Conservation (phyloP, 2,329 filamentous ascomycete species). For the Claviceps humidiphila region DNA sequence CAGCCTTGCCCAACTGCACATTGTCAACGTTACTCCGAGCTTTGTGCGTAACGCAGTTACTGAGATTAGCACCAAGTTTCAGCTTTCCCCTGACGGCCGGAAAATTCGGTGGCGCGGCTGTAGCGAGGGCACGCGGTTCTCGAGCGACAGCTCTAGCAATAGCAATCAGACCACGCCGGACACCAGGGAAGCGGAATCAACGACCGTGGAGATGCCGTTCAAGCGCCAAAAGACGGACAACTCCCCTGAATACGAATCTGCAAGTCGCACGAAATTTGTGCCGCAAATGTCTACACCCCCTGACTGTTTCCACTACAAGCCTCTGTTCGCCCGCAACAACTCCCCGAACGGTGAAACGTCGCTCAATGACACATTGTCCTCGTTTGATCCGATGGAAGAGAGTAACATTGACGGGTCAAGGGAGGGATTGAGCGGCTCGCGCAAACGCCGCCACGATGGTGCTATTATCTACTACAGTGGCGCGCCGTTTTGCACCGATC, state of each 20-base stretch:
- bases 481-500: conserved; percentile 66
- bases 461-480: conserved; percentile 76
- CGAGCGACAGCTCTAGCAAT: conserved; percentile 46
- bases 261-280: conserved; percentile 27
- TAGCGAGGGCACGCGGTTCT: conserved; percentile 48
- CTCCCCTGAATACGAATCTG: conserved; percentile 22
- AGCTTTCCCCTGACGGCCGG: conserved; percentile 62
- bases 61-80: conserved; percentile 60
- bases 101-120: conserved; percentile 73
- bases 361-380: conserved; percentile 35
- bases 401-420: conserved; percentile 35
- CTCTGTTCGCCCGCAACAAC: conserved; percentile 41
- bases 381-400: conserved; percentile 31
- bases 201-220: conserved; percentile 26
- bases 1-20: conserved; percentile 74
- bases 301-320: conserved; percentile 49
- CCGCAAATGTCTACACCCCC: conserved; percentile 25
- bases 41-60: conserved; percentile 62
- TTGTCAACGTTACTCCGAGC: conserved; percentile 66
- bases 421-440: conserved; percentile 34
- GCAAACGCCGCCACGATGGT: conserved; percentile 49
- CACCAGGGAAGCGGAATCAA: conserved; percentile 33
- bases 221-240: conserved; percentile 33
- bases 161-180: conserved; percentile 34
- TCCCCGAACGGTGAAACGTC: conserved; percentile 34